These are phyloP conservation scores for Plasmodium coatneyi DNA, from an alignment of 169 alveolate genomes.

Conservation along the genomic window DNA sequence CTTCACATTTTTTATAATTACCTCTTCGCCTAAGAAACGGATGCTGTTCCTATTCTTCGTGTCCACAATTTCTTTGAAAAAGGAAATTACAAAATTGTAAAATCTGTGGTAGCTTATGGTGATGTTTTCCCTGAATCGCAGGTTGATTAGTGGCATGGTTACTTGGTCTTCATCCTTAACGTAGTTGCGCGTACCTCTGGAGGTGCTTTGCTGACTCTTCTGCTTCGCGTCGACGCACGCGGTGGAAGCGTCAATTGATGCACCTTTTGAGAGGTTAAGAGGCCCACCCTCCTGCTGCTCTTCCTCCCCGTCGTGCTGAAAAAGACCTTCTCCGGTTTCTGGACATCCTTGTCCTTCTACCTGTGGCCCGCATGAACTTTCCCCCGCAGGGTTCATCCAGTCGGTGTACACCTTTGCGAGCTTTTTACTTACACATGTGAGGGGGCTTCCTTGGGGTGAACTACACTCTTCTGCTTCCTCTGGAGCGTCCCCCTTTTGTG, in stretches of 20 bases:
- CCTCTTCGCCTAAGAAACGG: constrained; percentile 30
- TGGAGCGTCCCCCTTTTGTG: neutral
- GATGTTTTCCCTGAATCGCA: constrained; percentile 57
- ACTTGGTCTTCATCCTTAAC: constrained; percentile 27
- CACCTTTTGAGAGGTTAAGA: neutral
- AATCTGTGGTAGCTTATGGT: constrained; percentile 26
- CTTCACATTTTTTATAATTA: constrained; percentile 59
- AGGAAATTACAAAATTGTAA: constrained; percentile 72
- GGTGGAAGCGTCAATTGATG: neutral
- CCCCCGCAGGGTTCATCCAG: neutral
- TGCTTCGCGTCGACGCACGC: neutral
- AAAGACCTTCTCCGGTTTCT: neutral
- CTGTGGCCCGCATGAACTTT: neutral
- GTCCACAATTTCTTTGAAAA: constrained; percentile 72
- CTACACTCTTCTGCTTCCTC: neutral
- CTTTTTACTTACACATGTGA: neutral
- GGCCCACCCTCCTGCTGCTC: neutral
- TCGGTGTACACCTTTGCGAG: neutral
- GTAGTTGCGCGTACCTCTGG: neutral
- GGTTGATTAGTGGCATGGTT: constrained; percentile 40
- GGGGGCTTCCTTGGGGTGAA: neutral
- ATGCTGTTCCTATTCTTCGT: constrained; percentile 32
- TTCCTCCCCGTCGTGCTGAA: neutral
- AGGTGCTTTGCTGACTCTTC: neutral
- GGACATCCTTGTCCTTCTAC: neutral